Conservation (phyloP, 495 filamentous ascomycete species). For the Aspergillus ellipticus region DNA sequence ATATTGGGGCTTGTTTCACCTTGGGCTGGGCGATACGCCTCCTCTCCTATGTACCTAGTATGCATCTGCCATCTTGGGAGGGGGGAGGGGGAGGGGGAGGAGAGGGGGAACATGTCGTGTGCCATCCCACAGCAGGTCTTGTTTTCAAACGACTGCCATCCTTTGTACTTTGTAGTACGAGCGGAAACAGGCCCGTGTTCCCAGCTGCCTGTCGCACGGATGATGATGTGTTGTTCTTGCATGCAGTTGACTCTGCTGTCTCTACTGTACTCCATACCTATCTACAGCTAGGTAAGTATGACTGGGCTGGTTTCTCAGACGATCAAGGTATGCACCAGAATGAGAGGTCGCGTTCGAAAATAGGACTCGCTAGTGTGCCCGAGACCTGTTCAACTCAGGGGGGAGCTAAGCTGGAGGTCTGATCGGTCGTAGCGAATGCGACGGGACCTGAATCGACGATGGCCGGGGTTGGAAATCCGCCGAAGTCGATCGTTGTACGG, state of each 20-base stretch:
- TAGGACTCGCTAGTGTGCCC: neutral
- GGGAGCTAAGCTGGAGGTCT: neutral
- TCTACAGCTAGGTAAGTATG: no score
- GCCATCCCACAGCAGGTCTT: no score
- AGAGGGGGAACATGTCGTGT: neutral
- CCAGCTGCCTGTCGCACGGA: neutral
- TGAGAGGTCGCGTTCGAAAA: constrained; percentile 1
- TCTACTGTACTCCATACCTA: no score
- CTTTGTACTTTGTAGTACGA: no score
- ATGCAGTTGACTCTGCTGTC: neutral
- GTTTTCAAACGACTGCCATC: no score
- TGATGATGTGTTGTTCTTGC: neutral
- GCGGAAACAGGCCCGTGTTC: neutral
- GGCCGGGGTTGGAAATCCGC: neutral
- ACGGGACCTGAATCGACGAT: neutral
- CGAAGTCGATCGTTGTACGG: neutral
- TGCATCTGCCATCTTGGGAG: neutral
- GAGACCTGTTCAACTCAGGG: neutral
- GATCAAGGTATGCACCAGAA: neutral
- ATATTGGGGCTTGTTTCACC: neutral
- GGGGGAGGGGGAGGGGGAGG: no score
- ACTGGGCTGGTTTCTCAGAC: neutral
- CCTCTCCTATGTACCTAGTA: neutral
- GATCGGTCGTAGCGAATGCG: neutral
- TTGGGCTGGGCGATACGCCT: neutral